Evolutionary conservation across 345 rosid species (phyloP), one percentile per base, ranked within the genome.

Genomic region (Turnera subulata): DNA sequence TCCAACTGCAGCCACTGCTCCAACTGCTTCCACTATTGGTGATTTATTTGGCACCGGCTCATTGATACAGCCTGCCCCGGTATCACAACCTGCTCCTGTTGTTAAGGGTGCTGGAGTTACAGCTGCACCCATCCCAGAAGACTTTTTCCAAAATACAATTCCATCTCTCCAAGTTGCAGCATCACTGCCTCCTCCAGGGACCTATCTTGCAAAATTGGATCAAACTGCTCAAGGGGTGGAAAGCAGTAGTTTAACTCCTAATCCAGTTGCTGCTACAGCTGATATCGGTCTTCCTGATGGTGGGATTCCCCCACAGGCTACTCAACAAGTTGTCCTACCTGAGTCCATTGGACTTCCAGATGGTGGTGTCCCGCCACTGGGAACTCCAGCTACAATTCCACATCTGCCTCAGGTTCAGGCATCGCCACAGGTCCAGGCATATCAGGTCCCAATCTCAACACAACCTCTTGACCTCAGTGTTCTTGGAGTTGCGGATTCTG

Each of bases 401-500:
- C 64, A 63, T 32, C 84, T 79, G 57, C 60, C 81, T 59, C 82
- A 66, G 15, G 67, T 67, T 61, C 85, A 68, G 67, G 67, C 72
- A 59, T 56, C 83, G 43, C n/a, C n/a, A n/a, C n/a, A n/a, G n/a
- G n/a, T n/a, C n/a, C n/a, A n/a, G n/a, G n/a, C n/a, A n/a, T n/a
- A n/a, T n/a, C 85, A 71, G 70, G 63, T 38, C 44, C 82, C 82
- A 1, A 45, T 77, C 49, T 80, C 86, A 50, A 65, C 84, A 1
- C 92, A 85, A 59, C 97, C 97, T 66, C 96, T 93, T 68, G 97
- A 89, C 78, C 97, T 89, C 61, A 89, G 96, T 53, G 77, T 77
- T 42, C 97, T 93, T 49, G 97, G 97, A 69, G 90, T 80, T 62
- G 75, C 79, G 19, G 88, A 89, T 62, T 75, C 90, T 16, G 92